Conservation (phyloP, 306 rosid species). For the Purshia tridentata region DNA sequence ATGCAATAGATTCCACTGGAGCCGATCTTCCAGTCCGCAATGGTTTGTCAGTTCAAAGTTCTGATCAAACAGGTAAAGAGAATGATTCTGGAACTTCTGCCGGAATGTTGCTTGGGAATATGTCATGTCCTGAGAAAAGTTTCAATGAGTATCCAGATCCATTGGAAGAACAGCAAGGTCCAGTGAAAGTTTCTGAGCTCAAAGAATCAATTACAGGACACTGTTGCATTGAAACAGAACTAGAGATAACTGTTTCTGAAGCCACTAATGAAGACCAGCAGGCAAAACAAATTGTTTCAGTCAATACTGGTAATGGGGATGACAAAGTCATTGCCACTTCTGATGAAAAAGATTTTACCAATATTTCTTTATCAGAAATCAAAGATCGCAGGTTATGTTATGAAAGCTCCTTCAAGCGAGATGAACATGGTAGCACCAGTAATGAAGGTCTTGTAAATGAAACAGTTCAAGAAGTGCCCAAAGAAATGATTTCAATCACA, state of each 20-base stretch:
- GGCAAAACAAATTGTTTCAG: constrained; percentile 23
- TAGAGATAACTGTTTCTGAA: constrained; percentile 22
- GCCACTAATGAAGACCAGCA: constrained; percentile 25
- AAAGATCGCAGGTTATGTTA: constrained; percentile 27
- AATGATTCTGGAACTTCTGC: constrained; percentile 19
- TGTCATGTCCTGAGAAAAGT: constrained; percentile 22
- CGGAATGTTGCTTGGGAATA: constrained; percentile 27
- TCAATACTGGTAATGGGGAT: constrained; percentile 23
- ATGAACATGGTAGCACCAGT: constrained; percentile 29
- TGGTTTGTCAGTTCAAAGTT: constrained; percentile 19
- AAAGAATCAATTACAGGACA: constrained; percentile 21
- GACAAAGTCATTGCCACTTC: constrained; percentile 18
- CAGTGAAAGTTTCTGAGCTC: constrained; percentile 22
- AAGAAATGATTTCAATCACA: constrained; percentile 30
- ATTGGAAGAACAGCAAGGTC: constrained; percentile 24
- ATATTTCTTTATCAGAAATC: constrained; percentile 27
- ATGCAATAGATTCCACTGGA: constrained; percentile 26
- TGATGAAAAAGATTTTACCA: constrained; percentile 9
- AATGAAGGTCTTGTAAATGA: constrained; percentile 31
- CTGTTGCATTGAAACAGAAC: constrained; percentile 14
- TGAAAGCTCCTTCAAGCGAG: constrained; percentile 26
- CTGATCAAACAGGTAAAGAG: constrained; percentile 29
- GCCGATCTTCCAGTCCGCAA: constrained; percentile 37
- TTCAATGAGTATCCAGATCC: constrained; percentile 25
- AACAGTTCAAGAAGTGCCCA: constrained; percentile 23